These are phyloP conservation scores for Calendula officinalis DNA, from an alignment of 129 eudicot genomes.

Conservation along the genomic window DNA sequence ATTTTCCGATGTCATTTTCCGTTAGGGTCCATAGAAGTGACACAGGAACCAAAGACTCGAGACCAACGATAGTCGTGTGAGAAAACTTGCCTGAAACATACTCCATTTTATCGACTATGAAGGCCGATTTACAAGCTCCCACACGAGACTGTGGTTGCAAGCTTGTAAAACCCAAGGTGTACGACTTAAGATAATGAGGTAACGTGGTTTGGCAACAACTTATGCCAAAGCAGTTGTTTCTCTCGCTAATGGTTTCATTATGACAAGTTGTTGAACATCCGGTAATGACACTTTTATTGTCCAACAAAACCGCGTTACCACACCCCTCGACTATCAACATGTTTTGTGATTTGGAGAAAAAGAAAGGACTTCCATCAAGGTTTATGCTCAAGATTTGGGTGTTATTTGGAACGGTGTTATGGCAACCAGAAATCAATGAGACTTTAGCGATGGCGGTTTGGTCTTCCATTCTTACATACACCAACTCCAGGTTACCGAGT, in stretches of 20 bases:
- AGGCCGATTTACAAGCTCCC: slow-evolving; percentile 2
- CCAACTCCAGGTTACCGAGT: not conserved
- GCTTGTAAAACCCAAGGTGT: not conserved
- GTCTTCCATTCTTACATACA: not conserved
- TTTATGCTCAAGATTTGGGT: not conserved
- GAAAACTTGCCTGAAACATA: not conserved
- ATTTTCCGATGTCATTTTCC: not conserved
- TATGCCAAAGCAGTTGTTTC: slow-evolving; percentile 11
- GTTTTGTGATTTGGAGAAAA: slow-evolving; percentile 6
- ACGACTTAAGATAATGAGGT: slow-evolving; percentile 15
- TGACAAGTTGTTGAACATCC: slow-evolving; percentile 16
- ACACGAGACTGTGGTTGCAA: not conserved
- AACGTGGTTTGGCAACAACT: slow-evolving; percentile 16
- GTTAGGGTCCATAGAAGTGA: slow-evolving; percentile 11
- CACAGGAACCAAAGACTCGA: not conserved
- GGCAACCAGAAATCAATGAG: not conserved
- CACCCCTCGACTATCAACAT: slow-evolving; percentile 1
- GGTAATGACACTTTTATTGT: not conserved
- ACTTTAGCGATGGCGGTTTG: not conserved
- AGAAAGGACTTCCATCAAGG: slow-evolving; percentile 19
- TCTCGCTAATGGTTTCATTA: not conserved
- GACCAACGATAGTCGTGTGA: too few relatives aligned
- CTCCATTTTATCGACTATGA: not conserved
- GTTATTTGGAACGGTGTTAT: not conserved
- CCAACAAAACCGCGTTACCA: slow-evolving; percentile 12